phyloP scores from a whole-genome alignment of 345 rosid species.

The Gossypium bickii region DNA sequence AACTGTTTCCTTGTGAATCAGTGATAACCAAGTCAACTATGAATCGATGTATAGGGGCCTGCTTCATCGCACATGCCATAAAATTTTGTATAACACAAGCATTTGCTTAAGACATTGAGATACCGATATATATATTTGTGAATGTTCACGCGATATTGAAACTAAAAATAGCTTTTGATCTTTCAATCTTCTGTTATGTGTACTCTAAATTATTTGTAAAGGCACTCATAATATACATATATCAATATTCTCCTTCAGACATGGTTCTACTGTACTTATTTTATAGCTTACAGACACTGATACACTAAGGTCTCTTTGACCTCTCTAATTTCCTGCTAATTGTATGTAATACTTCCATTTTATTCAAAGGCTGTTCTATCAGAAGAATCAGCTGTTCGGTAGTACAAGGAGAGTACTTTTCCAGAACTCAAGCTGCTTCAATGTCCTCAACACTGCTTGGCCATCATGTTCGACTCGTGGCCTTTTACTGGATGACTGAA shows the following conservation, averaged over 20 bases:
- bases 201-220: background rate
- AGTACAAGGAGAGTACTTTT: background rate
- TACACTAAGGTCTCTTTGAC: background rate
- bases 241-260: background rate
- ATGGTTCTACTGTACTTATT: background rate
- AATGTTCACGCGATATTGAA: background rate
- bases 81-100: conserved; percentile 43
- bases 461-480: background rate
- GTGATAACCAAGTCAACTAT: conserved; percentile 55
- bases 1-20: conserved; percentile 25
- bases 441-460: conserved; percentile 2
- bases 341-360: background rate
- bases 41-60: conserved; percentile 49
- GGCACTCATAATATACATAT: background rate
- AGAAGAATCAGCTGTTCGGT: background rate
- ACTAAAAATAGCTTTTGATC: background rate
- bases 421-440: conserved; percentile 3
- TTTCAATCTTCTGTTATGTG: background rate
- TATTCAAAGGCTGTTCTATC: background rate
- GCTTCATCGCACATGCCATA: conserved; percentile 56
- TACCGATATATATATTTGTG: background rate
- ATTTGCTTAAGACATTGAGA: conserved; percentile 24
- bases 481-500: conserved; percentile 8
- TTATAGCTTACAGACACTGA: background rate
- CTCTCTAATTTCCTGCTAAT: background rate